A percentile compares a stretch with the other conserved stretches of the same genome.
These are phyloP conservation scores for Sutorius australiensis DNA, from an alignment of 768 basidiomycete genomes.

Conservation along the genomic window DNA sequence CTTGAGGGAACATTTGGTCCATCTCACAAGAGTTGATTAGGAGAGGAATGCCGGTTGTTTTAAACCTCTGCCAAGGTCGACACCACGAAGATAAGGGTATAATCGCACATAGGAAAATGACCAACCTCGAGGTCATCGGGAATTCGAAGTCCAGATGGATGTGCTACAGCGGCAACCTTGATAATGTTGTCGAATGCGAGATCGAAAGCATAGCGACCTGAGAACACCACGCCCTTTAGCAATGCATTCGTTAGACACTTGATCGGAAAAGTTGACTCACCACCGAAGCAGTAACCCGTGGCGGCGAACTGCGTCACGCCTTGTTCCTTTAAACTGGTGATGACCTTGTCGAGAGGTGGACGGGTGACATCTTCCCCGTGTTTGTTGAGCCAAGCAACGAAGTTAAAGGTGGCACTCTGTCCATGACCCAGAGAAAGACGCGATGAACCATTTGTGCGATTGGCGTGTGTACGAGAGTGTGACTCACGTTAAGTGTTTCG, in stretches of 20 bases:
- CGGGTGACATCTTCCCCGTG: conserved; percentile 43
- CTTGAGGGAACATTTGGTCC: conserved; percentile 49
- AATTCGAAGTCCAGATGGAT: conserved; percentile 43
- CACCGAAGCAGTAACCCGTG: conserved; percentile 70
- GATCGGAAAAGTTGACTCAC: conserved; percentile 29
- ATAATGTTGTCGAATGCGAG: conserved; percentile 41
- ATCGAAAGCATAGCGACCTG: conserved; percentile 42
- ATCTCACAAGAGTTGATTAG: conserved; percentile 64
- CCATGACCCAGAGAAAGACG: neutral
- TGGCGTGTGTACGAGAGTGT: too few species aligned
- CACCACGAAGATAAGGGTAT: neutral
- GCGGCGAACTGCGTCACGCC: conserved; percentile 59
- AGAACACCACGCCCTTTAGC: neutral
- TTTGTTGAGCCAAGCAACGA: conserved; percentile 34
- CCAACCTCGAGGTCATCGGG: conserved; percentile 54
- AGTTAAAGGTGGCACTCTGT: conserved; percentile 20
- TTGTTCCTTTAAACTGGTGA: conserved; percentile 51
- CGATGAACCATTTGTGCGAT: neutral
- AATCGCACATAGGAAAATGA: neutral
- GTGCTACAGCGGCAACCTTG: conserved; percentile 39
- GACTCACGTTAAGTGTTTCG: conserved; percentile 14
- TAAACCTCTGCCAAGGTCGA: conserved; percentile 43
- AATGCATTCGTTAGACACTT: neutral
- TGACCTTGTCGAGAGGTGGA: conserved; percentile 52
- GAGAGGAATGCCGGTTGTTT: conserved; percentile 47